Percentiles rank a stretch among this genome's conserved stretches.
Evolutionary conservation across 2,329 filamentous ascomycete genomes (phyloP).

Genomic region (Fusarium tanahbumbuense): DNA sequence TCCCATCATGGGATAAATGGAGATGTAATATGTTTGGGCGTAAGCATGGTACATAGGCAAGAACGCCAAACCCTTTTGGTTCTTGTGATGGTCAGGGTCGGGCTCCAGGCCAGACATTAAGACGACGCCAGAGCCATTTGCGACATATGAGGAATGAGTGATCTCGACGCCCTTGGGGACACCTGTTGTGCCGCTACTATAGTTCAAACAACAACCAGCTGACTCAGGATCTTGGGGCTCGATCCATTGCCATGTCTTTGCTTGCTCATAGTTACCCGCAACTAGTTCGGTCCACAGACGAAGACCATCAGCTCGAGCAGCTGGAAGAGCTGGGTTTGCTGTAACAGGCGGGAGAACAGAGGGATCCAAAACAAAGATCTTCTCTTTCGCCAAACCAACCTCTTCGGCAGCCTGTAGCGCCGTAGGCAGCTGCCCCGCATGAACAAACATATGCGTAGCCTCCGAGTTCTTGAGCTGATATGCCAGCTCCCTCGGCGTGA

Average conservation of each 20-base stretch:
- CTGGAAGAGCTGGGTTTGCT: slow-evolving; percentile 45
- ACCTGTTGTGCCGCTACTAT: slow-evolving; percentile 81
- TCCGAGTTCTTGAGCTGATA: slow-evolving; percentile 80
- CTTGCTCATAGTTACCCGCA: slow-evolving; percentile 54
- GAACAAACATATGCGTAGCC: slow-evolving; percentile 73
- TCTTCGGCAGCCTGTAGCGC: slow-evolving; percentile 73
- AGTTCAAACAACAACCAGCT: slow-evolving; percentile 78
- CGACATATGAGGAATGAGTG: slow-evolving; percentile 77
- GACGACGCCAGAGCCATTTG: slow-evolving; percentile 73
- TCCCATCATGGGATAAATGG: slow-evolving; percentile 64
- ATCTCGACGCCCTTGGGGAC: slow-evolving; percentile 87
- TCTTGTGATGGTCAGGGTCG: slow-evolving; percentile 55
- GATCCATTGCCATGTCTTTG: slow-evolving; percentile 69
- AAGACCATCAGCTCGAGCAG: neutral
- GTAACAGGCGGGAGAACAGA: slow-evolving; percentile 46
- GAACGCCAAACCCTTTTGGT: slow-evolving; percentile 68
- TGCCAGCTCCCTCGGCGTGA: slow-evolving; percentile 75
- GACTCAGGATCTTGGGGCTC: slow-evolving; percentile 61
- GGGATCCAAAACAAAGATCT: slow-evolving; percentile 76
- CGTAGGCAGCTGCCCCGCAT: slow-evolving; percentile 68
- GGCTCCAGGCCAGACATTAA: slow-evolving; percentile 54
- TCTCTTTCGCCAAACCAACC: slow-evolving; percentile 63
- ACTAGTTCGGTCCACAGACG: slow-evolving; percentile 73
- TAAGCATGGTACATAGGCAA: slow-evolving; percentile 82
- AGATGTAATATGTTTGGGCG: slow-evolving; percentile 76